Evolutionary conservation across 352 stramenopile species (phyloP).

Genomic region (Phytophthora hibernalis): DNA sequence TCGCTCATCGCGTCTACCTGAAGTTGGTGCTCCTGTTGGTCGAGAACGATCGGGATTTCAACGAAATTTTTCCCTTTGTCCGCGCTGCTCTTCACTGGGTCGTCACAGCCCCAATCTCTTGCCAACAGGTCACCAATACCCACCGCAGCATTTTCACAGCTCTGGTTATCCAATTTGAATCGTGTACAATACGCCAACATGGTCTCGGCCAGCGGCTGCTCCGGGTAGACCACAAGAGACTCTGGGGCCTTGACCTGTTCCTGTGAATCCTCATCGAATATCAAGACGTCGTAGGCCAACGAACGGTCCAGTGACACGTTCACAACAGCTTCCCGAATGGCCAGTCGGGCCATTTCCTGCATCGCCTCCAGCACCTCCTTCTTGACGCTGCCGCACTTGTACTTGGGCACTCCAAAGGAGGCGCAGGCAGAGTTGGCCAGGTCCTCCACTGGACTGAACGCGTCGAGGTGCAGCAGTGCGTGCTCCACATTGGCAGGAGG

Average conservation of each 20-base stretch:
- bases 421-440: constrained; percentile 31
- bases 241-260: constrained; percentile 29
- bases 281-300: constrained; percentile 50
- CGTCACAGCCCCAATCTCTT: constrained; percentile 60
- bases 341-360: constrained; percentile 53
- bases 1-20: constrained; percentile 26
- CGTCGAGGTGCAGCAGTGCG: constrained; percentile 48
- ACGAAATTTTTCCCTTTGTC: constrained; percentile 16
- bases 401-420: constrained; percentile 33
- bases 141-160: constrained; percentile 17
- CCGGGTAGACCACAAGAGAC: constrained; percentile 42
- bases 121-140: constrained; percentile 40
- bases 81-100: constrained; percentile 2
- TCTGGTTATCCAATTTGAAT: constrained; percentile 23
- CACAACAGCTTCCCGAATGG: constrained; percentile 53
- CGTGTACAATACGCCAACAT: constrained; percentile 41
- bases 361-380: constrained; percentile 45
- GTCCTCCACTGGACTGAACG: constrained; percentile 42
- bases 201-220: constrained; percentile 43
- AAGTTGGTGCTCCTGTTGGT: constrained; percentile 29
- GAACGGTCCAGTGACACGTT: constrained; percentile 69
- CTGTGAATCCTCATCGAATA: constrained; percentile 14
- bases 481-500: constrained; percentile 38
- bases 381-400: constrained; percentile 41
- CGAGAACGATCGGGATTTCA: constrained; percentile 30